A percentile compares a stretch with the other conserved stretches of the same genome.
These are phyloP conservation scores for Fimicolochytrium jonesii DNA, from an alignment of 192 early-diverging fungal species.

Conservation along the genomic window DNA sequence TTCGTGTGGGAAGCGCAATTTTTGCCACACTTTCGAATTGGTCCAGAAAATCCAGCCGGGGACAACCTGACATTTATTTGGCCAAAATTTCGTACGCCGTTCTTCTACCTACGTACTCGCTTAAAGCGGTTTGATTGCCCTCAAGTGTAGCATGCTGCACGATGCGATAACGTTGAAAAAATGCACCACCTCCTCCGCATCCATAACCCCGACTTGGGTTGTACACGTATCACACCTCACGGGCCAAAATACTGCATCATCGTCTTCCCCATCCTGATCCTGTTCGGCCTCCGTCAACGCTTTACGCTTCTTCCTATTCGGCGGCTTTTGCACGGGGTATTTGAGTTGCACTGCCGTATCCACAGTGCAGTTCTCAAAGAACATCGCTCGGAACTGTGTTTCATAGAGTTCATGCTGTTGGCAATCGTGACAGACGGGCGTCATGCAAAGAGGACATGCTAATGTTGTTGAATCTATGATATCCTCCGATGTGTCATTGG, in stretches of 20 bases:
- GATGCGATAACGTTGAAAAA: conserved; percentile 66
- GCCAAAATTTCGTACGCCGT: too few relatives aligned
- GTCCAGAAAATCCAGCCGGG: too few relatives aligned
- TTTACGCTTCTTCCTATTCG: too few relatives aligned
- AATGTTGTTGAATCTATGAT: conserved; percentile 33
- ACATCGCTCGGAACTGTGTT: conserved; percentile 66
- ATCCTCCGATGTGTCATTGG: not conserved
- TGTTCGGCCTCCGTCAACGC: too few relatives aligned
- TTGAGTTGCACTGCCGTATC: conserved; percentile 39
- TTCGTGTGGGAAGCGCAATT: too few relatives aligned
- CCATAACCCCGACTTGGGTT: conserved; percentile 59
- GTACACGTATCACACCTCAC: conserved; percentile 57
- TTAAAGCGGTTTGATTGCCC: too few relatives aligned
- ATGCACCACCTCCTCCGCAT: conserved; percentile 65
- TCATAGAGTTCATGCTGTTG: conserved; percentile 60
- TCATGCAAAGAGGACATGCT: conserved; percentile 60
- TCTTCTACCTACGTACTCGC: too few relatives aligned
- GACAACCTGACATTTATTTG: too few relatives aligned
- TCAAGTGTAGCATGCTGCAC: too few relatives aligned
- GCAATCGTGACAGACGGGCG: conserved; percentile 54
- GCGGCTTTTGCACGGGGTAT: conserved; percentile 1
- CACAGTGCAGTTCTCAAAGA: conserved; percentile 58
- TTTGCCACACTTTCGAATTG: too few relatives aligned
- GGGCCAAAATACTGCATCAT: conserved; percentile 42
- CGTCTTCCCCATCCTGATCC: conserved; percentile 3